Evolutionary conservation across 495 filamentous ascomycete species (phyloP), one percentile per base, ranked within the genome.

Genomic region (Aspergillus coremiiformis): DNA sequence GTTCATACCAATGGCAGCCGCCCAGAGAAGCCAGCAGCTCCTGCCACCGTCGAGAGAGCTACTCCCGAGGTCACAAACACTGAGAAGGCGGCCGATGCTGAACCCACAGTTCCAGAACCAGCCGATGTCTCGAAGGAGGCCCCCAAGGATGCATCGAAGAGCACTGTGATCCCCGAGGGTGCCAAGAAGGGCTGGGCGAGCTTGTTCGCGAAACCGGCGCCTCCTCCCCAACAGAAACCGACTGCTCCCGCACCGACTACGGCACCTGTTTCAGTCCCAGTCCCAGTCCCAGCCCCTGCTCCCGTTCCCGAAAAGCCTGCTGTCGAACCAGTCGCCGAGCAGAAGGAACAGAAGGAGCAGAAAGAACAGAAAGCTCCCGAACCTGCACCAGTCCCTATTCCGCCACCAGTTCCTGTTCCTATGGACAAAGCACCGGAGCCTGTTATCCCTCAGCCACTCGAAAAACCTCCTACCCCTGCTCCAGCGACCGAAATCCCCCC

Each of bases 121-220:
- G 48, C 48, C 47, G 64, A 69, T 37, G 49, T 63, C 19, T 44
- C 52, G 19, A 76, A 79, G 52, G 62, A 62, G 27, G 33, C 45
- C 19, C 33, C 44, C 29, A 44, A 54, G 23, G 55, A 55, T 20
- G 42, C 48, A 7, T 27, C 66, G 23, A 78, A 75, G 68, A 66
- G 61, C 50, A 72, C 52, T 51, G 59, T 70, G 49, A 70, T 73
- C 37, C 65, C 79, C 7, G 73, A 74, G 47, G 68, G 68, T 33
- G 63, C 75, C 21, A 81, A 79, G 70, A 82, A 80, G 69, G 81
- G 75, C 35, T 84, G 81, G 81, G 80, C 81, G 4, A 82, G 78
- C 52, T 72, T 84, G 63, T 82, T 84, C 55, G 78, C 80, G 45
- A 72, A 72, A 65, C 70, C 72, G 10, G 45, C 72, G 48, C 64